A percentile compares a stretch with the other conserved stretches of the same genome.
Evolutionary conservation across 2,329 filamentous ascomycete genomes (phyloP).

Genomic region (Acephala macrosclerotiorum): DNA sequence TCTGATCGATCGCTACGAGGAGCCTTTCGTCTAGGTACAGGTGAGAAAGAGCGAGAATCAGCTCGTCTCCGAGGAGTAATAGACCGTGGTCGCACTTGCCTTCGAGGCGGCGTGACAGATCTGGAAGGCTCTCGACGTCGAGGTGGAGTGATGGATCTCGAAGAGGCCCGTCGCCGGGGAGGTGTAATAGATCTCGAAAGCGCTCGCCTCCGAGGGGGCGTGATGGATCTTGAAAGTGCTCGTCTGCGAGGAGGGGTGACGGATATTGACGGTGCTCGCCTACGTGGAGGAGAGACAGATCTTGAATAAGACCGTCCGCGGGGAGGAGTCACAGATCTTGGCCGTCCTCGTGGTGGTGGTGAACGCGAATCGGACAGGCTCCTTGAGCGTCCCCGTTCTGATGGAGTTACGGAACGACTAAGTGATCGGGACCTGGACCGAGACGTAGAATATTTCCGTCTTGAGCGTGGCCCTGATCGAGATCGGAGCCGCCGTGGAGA

Average conservation of each 20-base stretch:
- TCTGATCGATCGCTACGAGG: constrained; percentile 5
- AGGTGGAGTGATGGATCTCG: constrained; percentile 12
- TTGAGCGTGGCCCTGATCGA: constrained; percentile 26
- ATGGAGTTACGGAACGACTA: constrained; percentile 29
- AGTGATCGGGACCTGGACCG: constrained; percentile 23
- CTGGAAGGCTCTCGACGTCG: constrained; percentile 23
- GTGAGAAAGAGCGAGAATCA: background rate
- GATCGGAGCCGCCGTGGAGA: constrained; percentile 38
- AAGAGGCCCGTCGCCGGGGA: constrained; percentile 8
- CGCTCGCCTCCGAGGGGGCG: background rate
- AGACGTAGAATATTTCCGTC: constrained; percentile 22
- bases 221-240: constrained; percentile 22
- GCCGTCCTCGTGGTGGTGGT: background rate
- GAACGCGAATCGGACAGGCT: constrained; percentile 4
- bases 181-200: constrained; percentile 23
- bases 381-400: constrained; percentile 17
- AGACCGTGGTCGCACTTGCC: constrained; percentile 27
- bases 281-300: constrained; percentile 25
- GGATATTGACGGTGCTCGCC: constrained; percentile 3
- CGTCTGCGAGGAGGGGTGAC: constrained; percentile 19
- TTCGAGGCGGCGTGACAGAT: constrained; percentile 30
- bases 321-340: constrained; percentile 10
- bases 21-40: constrained; percentile 1
- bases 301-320: constrained; percentile 7
- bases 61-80: constrained; percentile 27